phyloP scores from a whole-genome alignment of 441 rosid genomes.

The Populus hybrid region DNA sequence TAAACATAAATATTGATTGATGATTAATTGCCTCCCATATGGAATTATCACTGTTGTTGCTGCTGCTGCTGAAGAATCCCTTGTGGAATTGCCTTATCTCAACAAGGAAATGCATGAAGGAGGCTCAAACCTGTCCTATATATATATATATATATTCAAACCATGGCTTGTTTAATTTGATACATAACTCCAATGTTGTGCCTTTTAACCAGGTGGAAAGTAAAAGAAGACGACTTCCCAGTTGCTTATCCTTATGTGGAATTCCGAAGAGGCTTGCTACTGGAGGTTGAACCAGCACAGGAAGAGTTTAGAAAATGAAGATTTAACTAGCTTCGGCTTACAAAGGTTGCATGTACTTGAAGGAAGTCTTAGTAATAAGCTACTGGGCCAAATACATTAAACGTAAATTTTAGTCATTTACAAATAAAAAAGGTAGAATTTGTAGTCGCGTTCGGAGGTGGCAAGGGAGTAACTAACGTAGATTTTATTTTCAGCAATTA shows the following conservation, averaged over 20 bases:
- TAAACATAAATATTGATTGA: background rate
- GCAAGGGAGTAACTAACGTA: too few species aligned
- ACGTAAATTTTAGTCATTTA: too few species aligned
- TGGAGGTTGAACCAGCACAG: slow-evolving; percentile 47
- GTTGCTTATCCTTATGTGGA: slow-evolving; percentile 80
- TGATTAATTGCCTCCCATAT: background rate
- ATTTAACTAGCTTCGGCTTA: background rate
- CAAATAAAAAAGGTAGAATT: too few species aligned
- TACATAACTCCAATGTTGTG: background rate
- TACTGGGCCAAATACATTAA: background rate
- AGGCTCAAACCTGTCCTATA: background rate
- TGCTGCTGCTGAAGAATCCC: background rate
- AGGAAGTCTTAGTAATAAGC: background rate
- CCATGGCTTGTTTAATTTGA: background rate
- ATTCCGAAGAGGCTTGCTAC: slow-evolving; percentile 53
- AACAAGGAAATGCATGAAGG: too few species aligned
- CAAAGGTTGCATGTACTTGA: background rate
- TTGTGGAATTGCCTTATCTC: too few species aligned
- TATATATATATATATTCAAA: background rate
- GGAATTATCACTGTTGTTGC: too few species aligned
- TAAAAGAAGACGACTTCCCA: slow-evolving; percentile 60
- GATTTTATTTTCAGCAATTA: too few species aligned
- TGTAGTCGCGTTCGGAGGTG: too few species aligned
- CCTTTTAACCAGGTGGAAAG: slow-evolving; percentile 53
- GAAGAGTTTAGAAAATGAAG: background rate